These are phyloP conservation scores for Cornus controversa DNA, from an alignment of 148 eudicot species.

Conservation along the genomic window DNA sequence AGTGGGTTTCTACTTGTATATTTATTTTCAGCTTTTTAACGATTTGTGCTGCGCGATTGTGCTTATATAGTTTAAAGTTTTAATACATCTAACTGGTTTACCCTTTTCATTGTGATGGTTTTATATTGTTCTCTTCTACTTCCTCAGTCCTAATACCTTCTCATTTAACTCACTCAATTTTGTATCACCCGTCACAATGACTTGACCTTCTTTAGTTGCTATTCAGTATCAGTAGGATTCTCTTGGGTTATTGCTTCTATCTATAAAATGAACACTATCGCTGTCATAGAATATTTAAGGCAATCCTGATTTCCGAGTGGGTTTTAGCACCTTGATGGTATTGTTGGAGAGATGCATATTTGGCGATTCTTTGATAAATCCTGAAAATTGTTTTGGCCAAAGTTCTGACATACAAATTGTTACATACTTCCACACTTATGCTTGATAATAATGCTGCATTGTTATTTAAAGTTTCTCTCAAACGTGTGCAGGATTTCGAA, in stretches of 20 bases:
- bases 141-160: background rate
- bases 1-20: background rate
- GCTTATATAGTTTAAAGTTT: background rate
- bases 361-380: background rate
- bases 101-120: background rate
- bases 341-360: too few relatives aligned
- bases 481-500: constrained; percentile 62
- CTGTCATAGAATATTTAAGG: background rate
- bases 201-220: background rate
- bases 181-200: background rate
- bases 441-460: background rate
- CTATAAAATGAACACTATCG: too few relatives aligned
- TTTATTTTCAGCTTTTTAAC: background rate
- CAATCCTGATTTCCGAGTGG: too few relatives aligned
- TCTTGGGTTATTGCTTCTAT: background rate
- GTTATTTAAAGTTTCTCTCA: background rate
- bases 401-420: background rate
- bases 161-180: background rate
- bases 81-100: background rate
- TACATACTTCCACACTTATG: too few relatives aligned
- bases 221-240: background rate
- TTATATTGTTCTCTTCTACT: background rate
- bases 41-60: background rate
- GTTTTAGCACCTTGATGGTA: background rate
- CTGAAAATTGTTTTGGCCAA: background rate